Conservation (phyloP, 192 early-diverging fungal species). For the Backusella circina region DNA sequence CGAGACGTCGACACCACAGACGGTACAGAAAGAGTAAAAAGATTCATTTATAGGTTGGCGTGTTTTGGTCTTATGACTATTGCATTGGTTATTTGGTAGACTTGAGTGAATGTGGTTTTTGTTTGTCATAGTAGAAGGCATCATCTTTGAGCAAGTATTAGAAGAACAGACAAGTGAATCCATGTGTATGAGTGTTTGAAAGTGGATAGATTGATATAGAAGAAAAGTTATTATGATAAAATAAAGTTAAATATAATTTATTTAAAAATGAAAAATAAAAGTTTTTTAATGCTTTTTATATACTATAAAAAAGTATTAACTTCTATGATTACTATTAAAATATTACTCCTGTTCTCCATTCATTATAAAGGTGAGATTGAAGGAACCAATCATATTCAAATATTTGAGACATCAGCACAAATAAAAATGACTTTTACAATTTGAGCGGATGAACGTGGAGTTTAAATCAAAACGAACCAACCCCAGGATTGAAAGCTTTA, state of each 20-base stretch:
- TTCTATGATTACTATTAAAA: too few species aligned
- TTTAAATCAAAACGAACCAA: background rate
- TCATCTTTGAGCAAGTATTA: background rate
- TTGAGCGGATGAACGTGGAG: background rate
- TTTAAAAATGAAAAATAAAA: background rate
- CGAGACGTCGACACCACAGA: constrained; percentile 5
- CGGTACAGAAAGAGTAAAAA: background rate
- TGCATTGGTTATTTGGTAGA: background rate
- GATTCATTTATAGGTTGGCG: background rate
- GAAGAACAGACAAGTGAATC: background rate
- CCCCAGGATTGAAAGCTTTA: background rate
- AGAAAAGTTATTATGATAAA: background rate
- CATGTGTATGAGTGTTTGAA: background rate
- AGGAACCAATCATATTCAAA: background rate
- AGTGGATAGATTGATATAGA: background rate
- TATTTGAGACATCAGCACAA: background rate
- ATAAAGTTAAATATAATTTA: background rate
- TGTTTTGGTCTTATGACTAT: background rate
- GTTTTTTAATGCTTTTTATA: background rate
- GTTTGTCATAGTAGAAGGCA: background rate
- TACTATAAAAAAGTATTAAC: too few species aligned
- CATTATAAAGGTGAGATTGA: background rate
- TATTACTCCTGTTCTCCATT: background rate
- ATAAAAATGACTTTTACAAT: background rate
- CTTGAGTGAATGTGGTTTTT: background rate